Base-by-base conservation (phyloP, 495 filamentous ascomycete genomes). In the Xylaria grammica region DNA sequence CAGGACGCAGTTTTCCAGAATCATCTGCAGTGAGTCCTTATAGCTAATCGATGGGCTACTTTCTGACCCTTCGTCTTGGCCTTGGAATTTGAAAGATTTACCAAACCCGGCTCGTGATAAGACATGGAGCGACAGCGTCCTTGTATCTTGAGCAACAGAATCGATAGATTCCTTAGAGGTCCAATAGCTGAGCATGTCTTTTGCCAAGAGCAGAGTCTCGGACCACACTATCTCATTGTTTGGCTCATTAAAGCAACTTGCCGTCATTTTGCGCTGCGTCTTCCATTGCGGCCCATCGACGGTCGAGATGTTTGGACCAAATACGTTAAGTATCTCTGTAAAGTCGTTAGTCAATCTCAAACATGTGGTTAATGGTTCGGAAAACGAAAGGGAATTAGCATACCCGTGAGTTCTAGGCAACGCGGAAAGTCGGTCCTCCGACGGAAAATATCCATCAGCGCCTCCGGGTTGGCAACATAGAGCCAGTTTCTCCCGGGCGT, bases 161-260 rank as follows among this genome's bases (percentile, higher is more conserved):
- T 54, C 52, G 17, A 75, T 15, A 19, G 45, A 50, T 0, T 52
- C 55, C 20, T 72, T 61, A 10, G 66, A 38, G 17, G 67, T 51
- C 81, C 79, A 83, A 60, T 77, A 73, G 3, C 53, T 59, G 3
- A 85, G 60, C 78, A 87, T 84, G 27, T 75, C 75, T 64, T 76
- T 68, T 11, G 81, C 77, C 46, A 86, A 79, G n/a, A 69, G 69
- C n/a, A 86, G 42, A 0, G 67, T 64, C 45, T 82, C 74, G 4
- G 67, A 29, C 81, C 81, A 86, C 0, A 85, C 82, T 1, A 82
- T 55, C 10, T 62, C 60, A 52, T 79, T 83, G 65, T 78, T 82
- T 53, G 75, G 77, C 63, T 86, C 81, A 42, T 78, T 82, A 68
- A 86, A 85, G 7, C 74, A 73, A 0, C 62, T 48, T 0, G 73